Base-by-base conservation (phyloP, 129 eudicot genomes). In the Heracleum sosnowskyi region DNA sequence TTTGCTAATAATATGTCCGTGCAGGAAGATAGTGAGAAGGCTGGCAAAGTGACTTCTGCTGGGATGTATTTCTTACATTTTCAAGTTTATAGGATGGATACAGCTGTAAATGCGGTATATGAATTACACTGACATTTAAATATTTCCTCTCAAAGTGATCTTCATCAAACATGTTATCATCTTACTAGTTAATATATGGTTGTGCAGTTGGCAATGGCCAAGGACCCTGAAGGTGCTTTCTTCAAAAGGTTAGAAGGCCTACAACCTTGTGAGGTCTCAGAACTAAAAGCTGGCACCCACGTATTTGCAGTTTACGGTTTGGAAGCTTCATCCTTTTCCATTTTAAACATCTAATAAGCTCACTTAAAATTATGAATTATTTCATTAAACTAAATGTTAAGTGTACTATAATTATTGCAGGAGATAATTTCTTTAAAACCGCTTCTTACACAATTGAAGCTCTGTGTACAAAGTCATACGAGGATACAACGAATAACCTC, bases 31-130 rank as follows among this genome's bases (percentile, higher is more conserved):
- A 92, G 97, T 83, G 99, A 92, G 75, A 95, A 95, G 81, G 75
- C 99, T 9, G 95, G 95, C 60, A 95, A 95, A 87, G 95, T 81
- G 82, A 95, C 99, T 11, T 88, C 97, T 28, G 99, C 97, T 9
- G 99, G 99, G 72, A 95, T 95, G 98, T 95, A 95, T 77, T 95
- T 95, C 88, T 87, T 95, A 83, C 97, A 88, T 88, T 95, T 95
- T 85, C 99, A 88, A 87, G 97, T 92, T 34, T 95, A 95, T 82
- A 87, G 97, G 83, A 88, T 95, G 97, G 99, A 95, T 85, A 76
- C 96, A 66, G 90, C 97, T 74, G 86, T 95, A 55, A 95, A 92
- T 79, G 94, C 97, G n/a, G 99, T 95, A 85, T 36, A 90, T 82
- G 60, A 10, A 28, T 64, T 84, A 74, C 33, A 37, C 15, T 10